phyloP scores from a whole-genome alignment of 225 moss, liverwort and hornwort species.

The Antitrichia curtipendula region DNA sequence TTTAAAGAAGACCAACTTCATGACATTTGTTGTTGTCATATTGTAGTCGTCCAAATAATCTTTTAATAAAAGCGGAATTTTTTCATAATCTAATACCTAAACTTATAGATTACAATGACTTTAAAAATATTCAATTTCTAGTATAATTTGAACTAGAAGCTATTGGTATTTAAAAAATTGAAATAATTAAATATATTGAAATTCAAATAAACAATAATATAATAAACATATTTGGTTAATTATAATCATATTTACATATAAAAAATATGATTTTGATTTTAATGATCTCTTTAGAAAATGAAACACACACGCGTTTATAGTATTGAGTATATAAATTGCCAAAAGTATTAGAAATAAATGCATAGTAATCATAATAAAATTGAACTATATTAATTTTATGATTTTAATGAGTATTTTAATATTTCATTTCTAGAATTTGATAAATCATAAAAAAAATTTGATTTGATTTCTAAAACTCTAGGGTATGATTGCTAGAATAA shows the following conservation, averaged over 20 bases:
- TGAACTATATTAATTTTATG: background rate
- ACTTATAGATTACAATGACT: background rate
- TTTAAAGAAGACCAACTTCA: conserved; percentile 82
- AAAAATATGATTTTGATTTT: no score
- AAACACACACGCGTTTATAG: no score
- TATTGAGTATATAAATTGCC: no score
- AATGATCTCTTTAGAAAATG: no score
- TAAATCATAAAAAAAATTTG: no score
- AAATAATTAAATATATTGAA: background rate
- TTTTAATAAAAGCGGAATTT: conserved; percentile 53
- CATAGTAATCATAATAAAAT: no score
- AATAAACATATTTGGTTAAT: background rate
- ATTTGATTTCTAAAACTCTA: no score
- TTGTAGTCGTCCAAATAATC: conserved; percentile 91
- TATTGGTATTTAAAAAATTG: background rate
- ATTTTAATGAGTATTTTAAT: no score
- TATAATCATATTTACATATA: background rate
- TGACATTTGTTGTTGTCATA: conserved; percentile 72
- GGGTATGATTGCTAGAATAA: background rate
- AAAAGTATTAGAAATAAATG: background rate
- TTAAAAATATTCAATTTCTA: background rate
- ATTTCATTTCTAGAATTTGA: background rate
- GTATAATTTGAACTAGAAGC: no score
- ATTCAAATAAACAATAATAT: background rate
- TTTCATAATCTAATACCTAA: conserved; percentile 49